Conservation (phyloP, 2,329 filamentous ascomycete genomes). For the Cladophialophora yegresii region DNA sequence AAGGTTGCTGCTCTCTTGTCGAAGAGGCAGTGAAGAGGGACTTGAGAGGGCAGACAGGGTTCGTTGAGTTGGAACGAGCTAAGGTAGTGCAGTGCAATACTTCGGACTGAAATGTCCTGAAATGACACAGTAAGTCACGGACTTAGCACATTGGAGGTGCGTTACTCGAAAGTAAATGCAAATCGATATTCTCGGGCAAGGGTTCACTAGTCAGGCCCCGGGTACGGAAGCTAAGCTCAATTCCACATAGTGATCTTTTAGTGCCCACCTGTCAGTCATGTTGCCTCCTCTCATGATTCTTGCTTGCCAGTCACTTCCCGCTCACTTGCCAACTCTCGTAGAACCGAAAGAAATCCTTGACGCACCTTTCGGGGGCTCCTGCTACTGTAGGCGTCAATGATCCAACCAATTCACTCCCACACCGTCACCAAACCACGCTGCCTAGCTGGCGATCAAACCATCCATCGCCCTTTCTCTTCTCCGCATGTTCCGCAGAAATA, state of each 20-base stretch:
- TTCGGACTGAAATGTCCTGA: neutral
- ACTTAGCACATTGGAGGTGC: fast-evolving
- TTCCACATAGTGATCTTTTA: neutral
- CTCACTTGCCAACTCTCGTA: slow-evolving; percentile 5
- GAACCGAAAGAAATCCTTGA: slow-evolving; percentile 4
- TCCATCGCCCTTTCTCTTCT: neutral
- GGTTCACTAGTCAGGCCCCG: slow-evolving; percentile 19
- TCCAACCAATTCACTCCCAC: slow-evolving; percentile 2
- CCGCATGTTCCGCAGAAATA: neutral
- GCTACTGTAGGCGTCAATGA: neutral
- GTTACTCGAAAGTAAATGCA: neutral
- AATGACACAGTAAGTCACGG: neutral
- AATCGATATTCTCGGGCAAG: neutral
- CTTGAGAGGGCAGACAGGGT: neutral
- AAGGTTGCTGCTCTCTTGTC: slow-evolving; percentile 10
- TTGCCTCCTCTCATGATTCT: slow-evolving; percentile 1
- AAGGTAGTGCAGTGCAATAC: neutral
- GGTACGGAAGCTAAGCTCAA: neutral
- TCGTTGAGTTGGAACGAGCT: neutral
- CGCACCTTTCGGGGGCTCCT: neutral
- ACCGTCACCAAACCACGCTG: neutral
- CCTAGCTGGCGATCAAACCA: slow-evolving; percentile 7
- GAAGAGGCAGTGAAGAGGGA: neutral
- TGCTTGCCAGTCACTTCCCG: neutral
- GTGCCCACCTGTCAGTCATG: slow-evolving; percentile 7